These are phyloP conservation scores for Starmerella apis DNA, from an alignment of 805 yeast species.

Conservation along the genomic window DNA sequence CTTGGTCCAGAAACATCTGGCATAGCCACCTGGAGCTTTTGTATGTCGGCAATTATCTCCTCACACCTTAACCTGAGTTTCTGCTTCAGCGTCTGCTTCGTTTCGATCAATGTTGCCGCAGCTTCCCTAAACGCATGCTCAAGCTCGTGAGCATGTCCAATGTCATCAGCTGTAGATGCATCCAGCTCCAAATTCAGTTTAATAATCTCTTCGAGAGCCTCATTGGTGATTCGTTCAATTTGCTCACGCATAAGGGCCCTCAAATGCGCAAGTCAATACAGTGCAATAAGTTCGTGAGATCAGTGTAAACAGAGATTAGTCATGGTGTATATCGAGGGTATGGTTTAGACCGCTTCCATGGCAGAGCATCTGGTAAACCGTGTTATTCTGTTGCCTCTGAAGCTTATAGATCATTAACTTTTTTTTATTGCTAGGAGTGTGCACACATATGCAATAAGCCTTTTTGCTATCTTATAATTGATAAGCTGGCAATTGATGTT, in stretches of 20 bases:
- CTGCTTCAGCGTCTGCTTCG: background rate
- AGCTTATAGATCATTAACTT: too few species aligned
- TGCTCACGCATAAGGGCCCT: background rate
- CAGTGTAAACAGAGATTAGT: slow-evolving; percentile 8
- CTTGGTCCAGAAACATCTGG: slow-evolving; percentile 1
- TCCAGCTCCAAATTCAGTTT: background rate
- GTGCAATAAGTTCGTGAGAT: background rate
- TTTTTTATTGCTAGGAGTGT: too few species aligned
- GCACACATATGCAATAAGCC: too few species aligned
- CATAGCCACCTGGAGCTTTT: background rate
- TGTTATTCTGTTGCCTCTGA: background rate
- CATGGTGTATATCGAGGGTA: background rate
- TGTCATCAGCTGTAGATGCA: background rate
- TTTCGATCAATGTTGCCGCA: background rate
- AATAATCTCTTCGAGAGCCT: background rate
- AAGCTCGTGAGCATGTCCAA: background rate
- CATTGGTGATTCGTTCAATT: background rate
- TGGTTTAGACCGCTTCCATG: background rate
- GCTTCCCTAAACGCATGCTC: background rate
- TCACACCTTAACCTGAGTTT: background rate
- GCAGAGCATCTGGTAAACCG: background rate
- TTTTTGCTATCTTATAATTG: too few species aligned
- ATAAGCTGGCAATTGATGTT: too few species aligned
- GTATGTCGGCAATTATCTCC: background rate
- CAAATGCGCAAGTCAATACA: background rate